Evolutionary conservation across 164 flowering plant species (phyloP), one percentile per base, ranked within the genome.

Genomic region (Liquidambar formosana): DNA sequence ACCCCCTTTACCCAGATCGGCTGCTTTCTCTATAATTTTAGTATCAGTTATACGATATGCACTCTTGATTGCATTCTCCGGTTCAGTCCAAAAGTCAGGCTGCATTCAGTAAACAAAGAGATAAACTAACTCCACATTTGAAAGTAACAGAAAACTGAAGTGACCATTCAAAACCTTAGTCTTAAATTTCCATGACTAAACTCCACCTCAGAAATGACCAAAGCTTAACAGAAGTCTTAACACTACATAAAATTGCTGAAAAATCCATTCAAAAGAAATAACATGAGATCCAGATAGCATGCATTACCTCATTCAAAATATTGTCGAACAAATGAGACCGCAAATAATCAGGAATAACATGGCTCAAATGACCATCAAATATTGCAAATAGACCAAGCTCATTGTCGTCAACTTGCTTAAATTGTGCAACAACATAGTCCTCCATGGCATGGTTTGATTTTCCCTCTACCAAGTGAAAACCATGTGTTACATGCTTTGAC

Each of bases 381-480:
- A 96, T 89, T n/a, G 97, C 98, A 73, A 90, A 96, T 51, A 93
- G 73, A 16, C 99, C 99, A 63, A 96, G 86, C 77, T 91, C 97
- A 26, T 86, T 76, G 44, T 86, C 90, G 10, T 68, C 80, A 27
- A 86, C 82, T 81, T 91, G 73, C 81, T 82, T 91, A 72, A 89
- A 93, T 69, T 96, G 71, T 8, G 98, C 96, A 77, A 86, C 81
- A 69, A 84, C 82, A 72, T 90, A 95, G 71, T 93, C 99, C 78
- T 93, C 99, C 96, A 93, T 93, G 33, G 86, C 73, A 78, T 91
- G 97, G 52, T 70, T 52, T 8, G 96, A 73, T 77, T 87, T 87
- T 45, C 99, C 99, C 73, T 91, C 81, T 10, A 90, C 86, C 79
- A 89, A 74, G 71, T 90, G 88, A 72, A 75, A 96, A 19, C 99